A percentile compares a stretch with the other conserved stretches of the same genome.
These are phyloP conservation scores for Marasmius fiardii DNA, from an alignment of 1,284 basidiomycete genomes.

Conservation along the genomic window DNA sequence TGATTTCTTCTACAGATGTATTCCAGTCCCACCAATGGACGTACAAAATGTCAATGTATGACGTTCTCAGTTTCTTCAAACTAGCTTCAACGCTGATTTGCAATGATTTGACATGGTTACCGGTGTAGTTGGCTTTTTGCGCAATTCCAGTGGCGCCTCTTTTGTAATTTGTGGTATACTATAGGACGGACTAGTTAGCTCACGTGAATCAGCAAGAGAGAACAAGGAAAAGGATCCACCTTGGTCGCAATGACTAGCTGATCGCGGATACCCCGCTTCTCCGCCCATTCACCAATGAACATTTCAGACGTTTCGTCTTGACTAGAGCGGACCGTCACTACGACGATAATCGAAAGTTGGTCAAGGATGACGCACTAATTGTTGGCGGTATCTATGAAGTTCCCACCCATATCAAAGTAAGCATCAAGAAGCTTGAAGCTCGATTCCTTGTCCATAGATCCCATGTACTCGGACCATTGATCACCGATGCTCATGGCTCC, in stretches of 20 bases:
- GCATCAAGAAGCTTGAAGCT: slow-evolving; percentile 49
- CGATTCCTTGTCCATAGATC: slow-evolving; percentile 44
- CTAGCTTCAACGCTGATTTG: not conserved
- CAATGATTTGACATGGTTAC: not conserved
- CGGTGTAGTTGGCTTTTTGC: not conserved
- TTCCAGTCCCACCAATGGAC: not conserved
- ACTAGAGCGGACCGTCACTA: no score
- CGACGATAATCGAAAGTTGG: not conserved
- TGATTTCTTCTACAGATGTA: not conserved
- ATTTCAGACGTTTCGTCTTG: slow-evolving; percentile 47
- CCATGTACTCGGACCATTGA: slow-evolving; percentile 20
- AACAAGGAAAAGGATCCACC: slow-evolving; percentile 28
- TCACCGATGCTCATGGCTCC: slow-evolving; percentile 54
- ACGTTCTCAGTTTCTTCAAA: not conserved
- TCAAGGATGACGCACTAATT: slow-evolving; percentile 32
- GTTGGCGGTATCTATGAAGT: slow-evolving; percentile 54
- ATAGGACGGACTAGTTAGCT: no score
- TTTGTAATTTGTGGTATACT: slow-evolving; percentile 32
- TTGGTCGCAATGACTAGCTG: slow-evolving; percentile 56
- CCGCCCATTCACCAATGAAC: slow-evolving; percentile 58
- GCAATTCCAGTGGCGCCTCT: slow-evolving; percentile 16
- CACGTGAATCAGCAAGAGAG: not conserved
- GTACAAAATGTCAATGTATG: not conserved
- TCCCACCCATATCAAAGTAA: slow-evolving; percentile 45
- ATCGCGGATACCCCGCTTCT: slow-evolving; percentile 45